Base-by-base conservation (phyloP, 2,329 filamentous ascomycete species). In the Fonsecaea monophora region DNA sequence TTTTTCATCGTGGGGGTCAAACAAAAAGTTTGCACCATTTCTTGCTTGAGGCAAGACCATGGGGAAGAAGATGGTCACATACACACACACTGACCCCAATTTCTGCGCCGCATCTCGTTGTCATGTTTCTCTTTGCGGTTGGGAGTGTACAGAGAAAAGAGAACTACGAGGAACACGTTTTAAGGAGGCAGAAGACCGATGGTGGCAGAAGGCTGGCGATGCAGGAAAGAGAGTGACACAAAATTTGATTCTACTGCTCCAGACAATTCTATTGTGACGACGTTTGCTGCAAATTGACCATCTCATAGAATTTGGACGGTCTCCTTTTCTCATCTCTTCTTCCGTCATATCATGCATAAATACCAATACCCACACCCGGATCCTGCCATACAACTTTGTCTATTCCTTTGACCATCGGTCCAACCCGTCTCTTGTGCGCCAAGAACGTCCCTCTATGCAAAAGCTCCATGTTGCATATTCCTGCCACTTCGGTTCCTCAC, bases 1-100 rank as follows among this genome's bases (percentile, higher is more conserved):
- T 68, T 68, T 68, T 68, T 68, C 65, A 68, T 68, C 53, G 40
- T 62, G 35, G 35, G 62, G 30, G 30, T 32, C 30, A 32, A 40
- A 15, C 34, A 48, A 21, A 48, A 48, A 48, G 42, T 48, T 48
- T 48, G 42, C n/a, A 48, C 42, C 21, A n/a, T 48, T 30, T 8
- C 45, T 50, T 64, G 61, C 65, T 58, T 67, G 53, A 58, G 56
- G 65, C 56, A 57, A 35, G 42, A 4, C 40, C 53, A 38, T 64
- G 65, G 65, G 58, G 65, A 67, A 64, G 65, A 62, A 61, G 63
- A 56, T n/a, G 15, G 37, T n/a, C 50, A 25, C 25, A 53, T 4
- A 53, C 50, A 53, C 50, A 53, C 13, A 53, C 9, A 15, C 25
- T 15, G n/a, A 6, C 50, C 8, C 2, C n/a, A 21, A 21, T 48